Base-by-base conservation (phyloP, 345 rosid species). In the Limnanthes douglasii region DNA sequence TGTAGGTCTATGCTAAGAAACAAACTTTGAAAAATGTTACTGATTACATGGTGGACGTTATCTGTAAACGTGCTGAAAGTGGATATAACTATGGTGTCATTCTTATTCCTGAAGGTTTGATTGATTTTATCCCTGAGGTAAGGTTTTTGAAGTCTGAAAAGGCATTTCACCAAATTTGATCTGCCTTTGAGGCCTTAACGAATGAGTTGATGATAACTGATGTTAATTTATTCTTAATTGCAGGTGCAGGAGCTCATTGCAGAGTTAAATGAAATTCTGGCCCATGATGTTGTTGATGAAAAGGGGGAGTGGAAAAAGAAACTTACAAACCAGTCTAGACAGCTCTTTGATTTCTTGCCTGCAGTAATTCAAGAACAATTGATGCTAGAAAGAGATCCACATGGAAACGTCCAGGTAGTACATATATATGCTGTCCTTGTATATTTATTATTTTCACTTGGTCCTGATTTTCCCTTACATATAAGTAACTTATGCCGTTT, bases 121-220 rank as follows among this genome's bases (percentile, higher is more conserved):
- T 90, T 51, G 98, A 90, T 53, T 90, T 90, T 64, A 84, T 90
- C 55, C 98, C 98, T 6, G 92, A 90, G 98, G 96, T 80, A 67
- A 12, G 12, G 7, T 39, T 45, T 15, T 28, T 20, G 28, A 25
- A 19, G 2, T 11, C 43, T 25, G 31, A 35, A 26, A 27, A 35
- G 28, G 7, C 18, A 20, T 12, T 6, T 18, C 12, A 0, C 15
- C 21, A 21, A 31, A 4, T 18, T 35, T 11, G 29, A 18, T 17
- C 18, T 19, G 30, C 42, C 3, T 24, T 21, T 27, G 20, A 34
- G 31, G 39, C 18, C 21, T 38, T 41, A 6, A 22, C n/a, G n/a
- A n/a, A n/a, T n/a, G n/a, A n/a, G n/a, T n/a, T n/a, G n/a, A n/a
- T n/a, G n/a, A n/a, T n/a, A n/a, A n/a, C n/a, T n/a, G n/a, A 28